These are phyloP conservation scores for Sporothrix phasma DNA, from an alignment of 2,329 filamentous ascomycete species.

Conservation along the genomic window DNA sequence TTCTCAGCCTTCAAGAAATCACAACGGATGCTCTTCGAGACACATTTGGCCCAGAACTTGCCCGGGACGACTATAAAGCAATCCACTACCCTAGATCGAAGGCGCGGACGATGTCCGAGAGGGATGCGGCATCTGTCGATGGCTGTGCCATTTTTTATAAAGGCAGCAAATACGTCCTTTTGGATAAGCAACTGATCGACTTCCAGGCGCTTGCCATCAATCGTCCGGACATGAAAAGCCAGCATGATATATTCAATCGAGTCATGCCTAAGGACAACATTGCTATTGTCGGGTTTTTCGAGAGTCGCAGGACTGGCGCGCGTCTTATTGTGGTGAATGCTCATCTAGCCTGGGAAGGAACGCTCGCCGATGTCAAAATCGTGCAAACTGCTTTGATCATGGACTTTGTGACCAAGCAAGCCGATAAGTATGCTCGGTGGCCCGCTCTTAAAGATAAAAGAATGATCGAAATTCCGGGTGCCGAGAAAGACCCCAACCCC, in stretches of 20 bases:
- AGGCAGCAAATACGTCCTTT: constrained; percentile 73
- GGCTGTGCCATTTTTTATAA: constrained; percentile 94
- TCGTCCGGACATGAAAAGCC: constrained; percentile 90
- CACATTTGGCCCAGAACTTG: constrained; percentile 78
- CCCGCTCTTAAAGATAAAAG: constrained; percentile 76
- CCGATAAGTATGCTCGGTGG: constrained; percentile 73
- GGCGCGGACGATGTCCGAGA: constrained; percentile 83
- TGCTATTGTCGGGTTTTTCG: constrained; percentile 81
- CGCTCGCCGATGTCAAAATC: constrained; percentile 85
- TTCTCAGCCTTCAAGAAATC: constrained; percentile 88
- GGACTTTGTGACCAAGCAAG: constrained; percentile 79
- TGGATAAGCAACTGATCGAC: constrained; percentile 91
- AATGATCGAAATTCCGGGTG: constrained; percentile 35
- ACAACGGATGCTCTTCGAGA: constrained; percentile 87
- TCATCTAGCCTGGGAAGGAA: constrained; percentile 91
- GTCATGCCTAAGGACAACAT: constrained; percentile 99
- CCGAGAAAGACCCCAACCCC: constrained; percentile 37
- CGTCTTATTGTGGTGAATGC: constrained; percentile 88
- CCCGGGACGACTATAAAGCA: constrained; percentile 83
- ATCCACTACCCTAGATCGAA: constrained; percentile 86
- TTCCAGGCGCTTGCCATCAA: constrained; percentile 89
- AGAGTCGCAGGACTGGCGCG: constrained; percentile 82
- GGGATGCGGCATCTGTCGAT: constrained; percentile 81
- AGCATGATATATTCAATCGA: constrained; percentile 95
- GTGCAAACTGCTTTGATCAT: constrained; percentile 93